Evolutionary conservation across 352 stramenopile genomes (phyloP).

Genomic region (Phytopythium delawarense): DNA sequence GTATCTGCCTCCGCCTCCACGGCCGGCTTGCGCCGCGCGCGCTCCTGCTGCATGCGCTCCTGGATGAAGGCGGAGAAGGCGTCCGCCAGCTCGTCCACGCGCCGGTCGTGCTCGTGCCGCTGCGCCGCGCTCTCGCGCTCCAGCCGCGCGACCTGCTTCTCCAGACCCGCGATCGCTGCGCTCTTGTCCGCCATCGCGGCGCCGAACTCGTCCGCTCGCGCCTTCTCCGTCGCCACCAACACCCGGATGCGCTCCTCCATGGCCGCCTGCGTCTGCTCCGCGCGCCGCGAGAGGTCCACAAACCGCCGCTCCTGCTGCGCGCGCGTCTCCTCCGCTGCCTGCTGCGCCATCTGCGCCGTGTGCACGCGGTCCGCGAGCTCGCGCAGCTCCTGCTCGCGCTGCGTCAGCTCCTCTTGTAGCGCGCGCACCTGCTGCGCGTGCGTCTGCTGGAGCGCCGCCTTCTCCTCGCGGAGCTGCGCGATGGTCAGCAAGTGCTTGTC

Average conservation of each 20-base stretch:
- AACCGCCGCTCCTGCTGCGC: slow-evolving; percentile 33
- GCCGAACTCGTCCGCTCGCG: slow-evolving; percentile 23
- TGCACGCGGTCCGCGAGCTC: slow-evolving; percentile 33
- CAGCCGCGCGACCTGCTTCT: slow-evolving; percentile 36
- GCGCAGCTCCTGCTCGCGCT: slow-evolving; percentile 39
- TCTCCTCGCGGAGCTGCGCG: slow-evolving; percentile 51
- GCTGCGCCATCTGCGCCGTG: slow-evolving; percentile 25
- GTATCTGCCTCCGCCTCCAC: background rate
- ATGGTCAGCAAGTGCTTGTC: slow-evolving; percentile 57
- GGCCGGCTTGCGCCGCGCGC: slow-evolving; percentile 29
- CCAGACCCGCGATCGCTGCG: slow-evolving; percentile 22
- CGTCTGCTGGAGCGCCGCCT: slow-evolving; percentile 39
- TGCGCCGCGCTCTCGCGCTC: slow-evolving; percentile 37
- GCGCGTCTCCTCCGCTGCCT: slow-evolving; percentile 40
- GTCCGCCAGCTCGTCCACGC: slow-evolving; percentile 51
- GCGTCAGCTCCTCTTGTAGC: slow-evolving; percentile 28
- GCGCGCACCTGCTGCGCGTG: slow-evolving; percentile 28
- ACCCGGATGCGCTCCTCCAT: slow-evolving; percentile 52
- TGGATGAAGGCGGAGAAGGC: slow-evolving; percentile 51
- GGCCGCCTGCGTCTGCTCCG: slow-evolving; percentile 29
- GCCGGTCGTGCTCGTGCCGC: slow-evolving; percentile 46
- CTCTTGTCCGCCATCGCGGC: slow-evolving; percentile 27
- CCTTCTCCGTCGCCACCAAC: slow-evolving; percentile 23
- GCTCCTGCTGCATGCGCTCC: slow-evolving; percentile 44
- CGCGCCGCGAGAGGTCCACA: slow-evolving; percentile 30